Base-by-base conservation (phyloP, 257 asterid genomes). In the Mentha longifolia region DNA sequence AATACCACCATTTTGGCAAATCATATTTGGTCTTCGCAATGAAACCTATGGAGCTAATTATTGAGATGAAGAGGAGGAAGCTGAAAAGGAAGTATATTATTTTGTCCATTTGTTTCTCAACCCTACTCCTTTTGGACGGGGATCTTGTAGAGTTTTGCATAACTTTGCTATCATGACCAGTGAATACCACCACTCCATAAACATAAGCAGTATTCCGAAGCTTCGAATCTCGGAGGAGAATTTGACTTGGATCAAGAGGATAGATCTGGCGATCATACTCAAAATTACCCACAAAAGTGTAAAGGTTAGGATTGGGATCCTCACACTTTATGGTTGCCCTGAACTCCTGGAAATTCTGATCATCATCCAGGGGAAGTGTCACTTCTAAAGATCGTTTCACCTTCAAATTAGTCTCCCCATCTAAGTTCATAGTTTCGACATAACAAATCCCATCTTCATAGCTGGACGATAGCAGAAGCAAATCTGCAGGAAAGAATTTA, bases 321-420 rank as follows among this genome's bases (percentile, higher is more conserved):
- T 95, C 99, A 25, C 99, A 95, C 68, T 68, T 86, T 69, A 95
- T 78, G 77, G 85, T 82, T 47, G 92, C 99, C 10, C 65, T 75
- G 66, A 95, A 88, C 42, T 92, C 93, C 83, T 79, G 88, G 85
- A 95, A 92, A 61, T 88, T 20, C 12, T 71, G 76, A 43, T 88
- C 97, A 55, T 92, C 94, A 12, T 88, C 97, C 57, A 90, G 71
- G 20, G 87, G 83, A 65, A 88, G 74, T 7, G 99, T 95, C 41
- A 81, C 85, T 85, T 95, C 99, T 66, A 92, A 69, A 41, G 95
- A 79, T 74, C 95, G 86, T 79, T 95, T 95, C 50, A 95, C 97
- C 82, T 95, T 95, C 82, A 95, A 87, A 85, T 95, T 95, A 57
- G 99, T 95, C 86, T 95, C 99, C 68, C 99, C 99, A 31, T 95